Evolutionary conservation across 805 yeast species (phyloP).

Genomic region (Schwanniomyces polymorphus): DNA sequence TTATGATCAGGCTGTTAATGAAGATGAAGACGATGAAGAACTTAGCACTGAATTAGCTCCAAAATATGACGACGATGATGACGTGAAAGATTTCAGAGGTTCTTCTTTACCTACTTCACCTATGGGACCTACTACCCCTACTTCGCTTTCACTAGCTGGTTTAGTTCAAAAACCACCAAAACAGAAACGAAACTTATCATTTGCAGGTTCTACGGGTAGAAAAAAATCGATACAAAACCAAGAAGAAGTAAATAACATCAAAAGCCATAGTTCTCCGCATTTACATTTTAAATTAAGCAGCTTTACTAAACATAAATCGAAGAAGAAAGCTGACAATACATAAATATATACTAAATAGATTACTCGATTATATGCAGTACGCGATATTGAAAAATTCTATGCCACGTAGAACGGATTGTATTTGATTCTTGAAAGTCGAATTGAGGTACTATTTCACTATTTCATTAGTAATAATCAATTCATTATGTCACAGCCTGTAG

Average conservation of each 20-base stretch:
- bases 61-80: constrained; percentile 7
- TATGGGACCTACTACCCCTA: neutral
- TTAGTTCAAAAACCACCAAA: neutral
- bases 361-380: neutral
- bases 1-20: constrained; percentile 40
- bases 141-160: neutral
- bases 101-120: neutral
- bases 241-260: neutral
- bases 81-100: neutral
- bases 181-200: neutral
- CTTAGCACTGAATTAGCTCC: constrained; percentile 20
- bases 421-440: neutral
- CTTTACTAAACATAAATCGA: neutral
- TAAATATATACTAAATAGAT: neutral
- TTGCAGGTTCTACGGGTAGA: neutral
- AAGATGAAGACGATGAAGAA: constrained; percentile 29
- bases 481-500: neutral
- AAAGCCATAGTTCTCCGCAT: neutral
- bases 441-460: neutral
- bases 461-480: no score
- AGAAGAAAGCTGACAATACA: neutral
- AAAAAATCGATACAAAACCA: neutral
- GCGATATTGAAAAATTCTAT: neutral
- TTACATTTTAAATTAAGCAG: constrained; percentile 3
- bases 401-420: neutral